Evolutionary conservation across 306 rosid genomes (phyloP), one percentile per base, ranked within the genome.

Genomic region (Morella rubra): DNA sequence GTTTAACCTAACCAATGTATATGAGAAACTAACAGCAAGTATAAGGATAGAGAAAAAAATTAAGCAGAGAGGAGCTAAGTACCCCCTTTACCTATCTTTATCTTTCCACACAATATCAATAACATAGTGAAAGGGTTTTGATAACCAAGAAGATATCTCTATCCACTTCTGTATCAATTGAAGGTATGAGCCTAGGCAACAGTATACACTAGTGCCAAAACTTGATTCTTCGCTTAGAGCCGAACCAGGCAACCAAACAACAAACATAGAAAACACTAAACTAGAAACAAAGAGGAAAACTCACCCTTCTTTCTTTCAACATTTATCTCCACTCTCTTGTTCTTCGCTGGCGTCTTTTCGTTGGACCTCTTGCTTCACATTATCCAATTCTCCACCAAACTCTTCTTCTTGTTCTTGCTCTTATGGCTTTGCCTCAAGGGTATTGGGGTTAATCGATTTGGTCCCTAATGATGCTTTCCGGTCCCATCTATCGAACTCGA

Each of bases 401-500:
- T 72, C 77, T 19, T 19, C 73, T 58, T 59, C 71, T 27, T 8
- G 70, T 52, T 52, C 76, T 2, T 56, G 32, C 9, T 49, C 79
- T 10, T 47, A 16, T 41, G 73, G 71, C 18, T 75, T 32, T 24
- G 76, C 64, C 61, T 24, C 13, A 22, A 70, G 74, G 73, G 73
- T 65, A 32, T 79, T 71, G 13, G 80, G 53, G 76, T 65, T 79
- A 67, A 53, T 44, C 81, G 72, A 83, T 83, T 83, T 83, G 79
- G 44, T 76, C 84, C 15, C 83, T 80, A 47, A 83, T 40, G 41
- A 83, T 18, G 78, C 32, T 70, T 79, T 83, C 47, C 81, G 73
- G 81, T 79, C 84, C 12, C 79, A 80, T 0, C 79, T 75, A 83
- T 79, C 81, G 77, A 46, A 76, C 18, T 76, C 84, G 60, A 83